Percentiles rank a stretch among this genome's conserved stretches.
Evolutionary conservation across 1,139 yeast species (phyloP).

Genomic region (Pichia sp.): DNA sequence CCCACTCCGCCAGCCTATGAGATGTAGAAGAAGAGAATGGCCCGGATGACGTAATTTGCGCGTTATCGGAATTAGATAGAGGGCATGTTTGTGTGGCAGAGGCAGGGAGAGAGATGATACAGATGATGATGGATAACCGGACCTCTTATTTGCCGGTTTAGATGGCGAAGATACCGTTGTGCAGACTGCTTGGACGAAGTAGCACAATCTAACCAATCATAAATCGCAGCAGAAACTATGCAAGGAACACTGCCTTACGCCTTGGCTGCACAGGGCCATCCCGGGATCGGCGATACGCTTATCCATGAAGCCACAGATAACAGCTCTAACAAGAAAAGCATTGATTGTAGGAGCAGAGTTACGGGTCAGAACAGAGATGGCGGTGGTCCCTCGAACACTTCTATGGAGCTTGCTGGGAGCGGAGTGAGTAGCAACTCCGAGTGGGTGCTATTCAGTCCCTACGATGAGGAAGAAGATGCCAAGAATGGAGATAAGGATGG

Average conservation of each 20-base stretch:
- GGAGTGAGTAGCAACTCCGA: conserved; percentile 7
- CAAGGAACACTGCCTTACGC: conserved; percentile 4
- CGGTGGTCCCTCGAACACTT: neutral
- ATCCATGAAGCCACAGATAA: neutral
- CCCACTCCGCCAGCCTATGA: neutral
- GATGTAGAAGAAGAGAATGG: neutral
- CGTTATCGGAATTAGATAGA: conserved; percentile 5
- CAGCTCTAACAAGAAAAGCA: neutral
- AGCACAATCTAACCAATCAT: too few species aligned
- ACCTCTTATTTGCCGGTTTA: too few species aligned
- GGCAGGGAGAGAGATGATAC: neutral
- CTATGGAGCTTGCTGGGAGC: neutral
- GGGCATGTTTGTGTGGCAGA: neutral
- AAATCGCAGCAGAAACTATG: neutral
- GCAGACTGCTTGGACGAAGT: too few species aligned
- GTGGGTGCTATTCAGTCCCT: conserved; percentile 11
- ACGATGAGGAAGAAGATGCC: neutral
- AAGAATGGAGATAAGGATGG: too few species aligned
- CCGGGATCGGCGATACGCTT: neutral
- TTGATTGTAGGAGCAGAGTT: neutral
- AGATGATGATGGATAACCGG: neutral
- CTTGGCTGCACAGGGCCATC: neutral
- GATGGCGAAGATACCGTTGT: neutral
- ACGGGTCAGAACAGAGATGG: neutral
- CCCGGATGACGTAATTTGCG: neutral